These are phyloP conservation scores for Aspergillus steynii DNA, from an alignment of 495 filamentous ascomycete genomes.

Conservation along the genomic window DNA sequence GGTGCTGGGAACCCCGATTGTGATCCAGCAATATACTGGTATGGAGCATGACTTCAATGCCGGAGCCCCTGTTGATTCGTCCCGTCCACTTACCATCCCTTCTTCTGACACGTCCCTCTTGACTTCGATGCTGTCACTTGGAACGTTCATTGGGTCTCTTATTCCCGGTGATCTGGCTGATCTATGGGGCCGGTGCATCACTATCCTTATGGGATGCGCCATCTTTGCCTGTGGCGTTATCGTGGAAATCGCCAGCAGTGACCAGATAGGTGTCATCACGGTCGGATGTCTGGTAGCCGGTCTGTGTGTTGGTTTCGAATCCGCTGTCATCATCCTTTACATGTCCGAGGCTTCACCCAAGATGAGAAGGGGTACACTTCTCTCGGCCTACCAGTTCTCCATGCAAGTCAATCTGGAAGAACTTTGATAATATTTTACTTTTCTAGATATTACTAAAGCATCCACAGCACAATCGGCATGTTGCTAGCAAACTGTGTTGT, in stretches of 20 bases:
- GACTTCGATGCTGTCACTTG: slow-evolving; percentile 1
- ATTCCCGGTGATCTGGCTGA: background rate
- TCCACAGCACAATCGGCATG: background rate
- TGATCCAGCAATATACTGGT: slow-evolving; percentile 2
- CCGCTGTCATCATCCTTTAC: slow-evolving; percentile 1
- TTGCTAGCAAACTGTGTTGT: background rate
- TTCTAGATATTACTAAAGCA: background rate
- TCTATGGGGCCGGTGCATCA: background rate
- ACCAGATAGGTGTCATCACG: background rate
- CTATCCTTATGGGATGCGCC: background rate
- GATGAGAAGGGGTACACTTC: background rate
- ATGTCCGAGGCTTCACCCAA: slow-evolving; percentile 1
- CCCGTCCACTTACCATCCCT: background rate
- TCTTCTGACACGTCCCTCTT: background rate
- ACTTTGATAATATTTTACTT: background rate
- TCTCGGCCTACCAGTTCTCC: background rate
- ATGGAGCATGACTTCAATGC: background rate
- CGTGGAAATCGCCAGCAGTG: background rate
- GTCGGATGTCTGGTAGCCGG: background rate
- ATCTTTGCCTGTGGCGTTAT: background rate
- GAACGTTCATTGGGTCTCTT: background rate
- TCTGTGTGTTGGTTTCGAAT: background rate
- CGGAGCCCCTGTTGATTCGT: background rate
- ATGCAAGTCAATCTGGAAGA: background rate
- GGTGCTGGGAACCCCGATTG: background rate